phyloP scores from a whole-genome alignment of 73 alveolate species.

The Loxodes magnus region DNA sequence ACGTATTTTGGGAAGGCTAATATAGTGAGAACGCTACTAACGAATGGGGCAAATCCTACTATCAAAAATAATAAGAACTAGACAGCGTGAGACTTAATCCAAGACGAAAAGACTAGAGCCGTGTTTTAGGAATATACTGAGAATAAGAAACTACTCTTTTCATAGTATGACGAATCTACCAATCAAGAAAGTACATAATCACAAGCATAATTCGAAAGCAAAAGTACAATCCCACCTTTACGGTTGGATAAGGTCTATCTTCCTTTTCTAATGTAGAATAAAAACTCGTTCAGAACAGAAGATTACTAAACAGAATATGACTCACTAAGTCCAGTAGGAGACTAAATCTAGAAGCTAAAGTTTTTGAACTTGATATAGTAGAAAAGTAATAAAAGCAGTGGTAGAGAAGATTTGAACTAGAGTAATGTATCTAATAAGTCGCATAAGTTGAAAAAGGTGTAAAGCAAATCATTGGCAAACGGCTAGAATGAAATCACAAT shows the following conservation, averaged over 20 bases:
- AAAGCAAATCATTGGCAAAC: not conserved
- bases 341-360: too few species aligned
- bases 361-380: too few species aligned
- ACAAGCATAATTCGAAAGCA: not conserved
- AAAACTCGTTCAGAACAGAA: too few species aligned
- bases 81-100: slow-evolving; percentile 10
- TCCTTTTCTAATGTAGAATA: too few species aligned
- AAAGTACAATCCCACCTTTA: not conserved
- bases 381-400: slow-evolving; percentile 2
- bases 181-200: not conserved
- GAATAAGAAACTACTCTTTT: too few species aligned
- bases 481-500: not conserved
- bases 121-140: slow-evolving; percentile 1
- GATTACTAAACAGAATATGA: too few species aligned
- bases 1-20: slow-evolving; percentile 7
- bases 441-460: too few species aligned
- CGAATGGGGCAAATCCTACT: slow-evolving; percentile 8
- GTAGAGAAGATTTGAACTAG: too few species aligned
- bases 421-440: too few species aligned
- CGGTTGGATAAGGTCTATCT: too few species aligned
- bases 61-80: not conserved
- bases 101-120: not conserved
- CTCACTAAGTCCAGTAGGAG: too few species aligned
- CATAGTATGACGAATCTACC: too few species aligned
- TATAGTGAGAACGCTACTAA: not conserved